These are phyloP conservation scores for Psilocybe azurescens DNA, from an alignment of 768 basidiomycete genomes.

Conservation along the genomic window DNA sequence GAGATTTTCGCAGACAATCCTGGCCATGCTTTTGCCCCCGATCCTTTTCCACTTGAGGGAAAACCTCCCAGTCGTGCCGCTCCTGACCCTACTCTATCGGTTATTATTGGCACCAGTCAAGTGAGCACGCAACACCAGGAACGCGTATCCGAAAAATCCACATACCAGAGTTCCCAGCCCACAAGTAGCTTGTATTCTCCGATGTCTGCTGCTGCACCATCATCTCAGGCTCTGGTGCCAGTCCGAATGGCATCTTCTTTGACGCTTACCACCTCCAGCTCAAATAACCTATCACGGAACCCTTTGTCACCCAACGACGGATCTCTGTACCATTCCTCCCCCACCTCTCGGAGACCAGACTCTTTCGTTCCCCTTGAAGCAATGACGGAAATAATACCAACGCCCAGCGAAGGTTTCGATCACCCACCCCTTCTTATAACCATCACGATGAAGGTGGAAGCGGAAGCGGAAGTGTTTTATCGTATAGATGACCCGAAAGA, in stretches of 20 bases:
- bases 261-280: neutral
- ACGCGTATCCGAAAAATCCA: neutral
- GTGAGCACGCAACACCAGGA: neutral
- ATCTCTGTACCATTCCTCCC: neutral
- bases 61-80: neutral
- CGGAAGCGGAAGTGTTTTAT: neutral
- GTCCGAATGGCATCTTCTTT: neutral
- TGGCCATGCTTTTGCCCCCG: neutral
- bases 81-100: neutral
- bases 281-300: neutral
- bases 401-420: neutral
- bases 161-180: neutral
- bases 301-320: neutral
- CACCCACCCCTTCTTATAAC: conserved; percentile 7
- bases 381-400: neutral
- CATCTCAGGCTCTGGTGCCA: neutral
- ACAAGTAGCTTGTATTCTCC: neutral
- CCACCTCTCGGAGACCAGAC: neutral
- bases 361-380: neutral
- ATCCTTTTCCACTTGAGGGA: neutral
- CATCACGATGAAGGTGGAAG: neutral
- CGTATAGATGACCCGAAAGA: neutral
- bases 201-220: neutral
- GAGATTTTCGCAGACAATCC: neutral
- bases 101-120: neutral